A percentile compares a stretch with the other conserved stretches of the same genome.
Evolutionary conservation across 441 rosid genomes (phyloP).

Genomic region (Pelargonium fulgidum): DNA sequence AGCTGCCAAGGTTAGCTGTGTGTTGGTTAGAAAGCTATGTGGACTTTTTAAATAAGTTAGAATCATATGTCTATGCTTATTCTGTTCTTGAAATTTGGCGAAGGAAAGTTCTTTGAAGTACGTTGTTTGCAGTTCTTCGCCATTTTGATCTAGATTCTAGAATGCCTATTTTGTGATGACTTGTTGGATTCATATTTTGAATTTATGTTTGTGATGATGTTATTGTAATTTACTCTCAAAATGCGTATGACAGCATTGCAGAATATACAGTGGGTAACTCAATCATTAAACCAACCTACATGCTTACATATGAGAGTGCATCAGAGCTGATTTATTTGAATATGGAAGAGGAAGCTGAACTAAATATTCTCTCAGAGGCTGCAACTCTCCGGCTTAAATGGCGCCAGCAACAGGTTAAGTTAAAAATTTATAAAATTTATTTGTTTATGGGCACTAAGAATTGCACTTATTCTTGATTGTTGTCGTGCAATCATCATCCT

Average conservation of each 20-base stretch:
- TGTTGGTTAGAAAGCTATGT: neutral
- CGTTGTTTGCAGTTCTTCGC: neutral
- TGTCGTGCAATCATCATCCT: too few species aligned
- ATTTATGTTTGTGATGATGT: constrained; percentile 13
- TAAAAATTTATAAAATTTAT: constrained; percentile 6
- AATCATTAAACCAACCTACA: constrained; percentile 78
- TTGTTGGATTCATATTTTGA: constrained; percentile 3
- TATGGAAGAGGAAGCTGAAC: constrained; percentile 80
- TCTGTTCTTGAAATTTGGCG: constrained; percentile 5
- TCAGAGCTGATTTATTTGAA: constrained; percentile 76
- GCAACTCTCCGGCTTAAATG: constrained; percentile 66
- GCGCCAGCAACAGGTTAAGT: constrained; percentile 80
- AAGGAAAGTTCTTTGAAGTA: neutral
- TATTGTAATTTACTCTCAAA: constrained; percentile 17
- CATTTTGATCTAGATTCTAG: neutral
- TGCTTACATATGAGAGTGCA: constrained; percentile 97
- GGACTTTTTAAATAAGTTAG: neutral
- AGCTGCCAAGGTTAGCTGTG: too few species aligned
- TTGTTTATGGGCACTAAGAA: neutral
- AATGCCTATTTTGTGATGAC: constrained; percentile 3
- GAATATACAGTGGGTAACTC: constrained; percentile 77
- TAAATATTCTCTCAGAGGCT: constrained; percentile 72
- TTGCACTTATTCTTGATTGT: neutral
- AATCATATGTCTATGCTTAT: neutral
- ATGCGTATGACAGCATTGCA: constrained; percentile 54